Percentiles rank a stretch among this genome's conserved stretches.
phyloP scores from a whole-genome alignment of 2,329 filamentous ascomycete species.

The Nemania serpens region DNA sequence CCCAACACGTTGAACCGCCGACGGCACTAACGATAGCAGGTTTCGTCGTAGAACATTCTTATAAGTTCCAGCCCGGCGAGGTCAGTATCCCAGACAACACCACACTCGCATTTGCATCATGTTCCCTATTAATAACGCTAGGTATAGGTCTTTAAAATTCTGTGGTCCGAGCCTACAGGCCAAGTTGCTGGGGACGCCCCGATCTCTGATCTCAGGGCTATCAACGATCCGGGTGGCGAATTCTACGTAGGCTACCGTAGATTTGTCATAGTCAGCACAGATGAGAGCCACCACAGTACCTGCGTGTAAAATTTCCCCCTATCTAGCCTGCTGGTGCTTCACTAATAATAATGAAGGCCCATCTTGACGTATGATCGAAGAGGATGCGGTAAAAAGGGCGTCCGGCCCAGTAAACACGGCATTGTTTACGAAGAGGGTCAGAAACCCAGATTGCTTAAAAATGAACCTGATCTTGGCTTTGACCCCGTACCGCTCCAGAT shows the following conservation, averaged over 20 bases:
- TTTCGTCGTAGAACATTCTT: conserved; percentile 36
- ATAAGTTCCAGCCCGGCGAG: conserved; percentile 40
- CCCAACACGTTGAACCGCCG: neutral
- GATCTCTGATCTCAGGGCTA: conserved; percentile 41
- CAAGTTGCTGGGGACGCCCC: conserved; percentile 35
- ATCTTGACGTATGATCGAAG: conserved; percentile 60
- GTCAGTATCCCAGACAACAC: conserved; percentile 23
- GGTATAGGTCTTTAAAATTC: conserved; percentile 58
- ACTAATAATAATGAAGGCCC: conserved; percentile 47
- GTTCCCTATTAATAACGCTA: conserved; percentile 7
- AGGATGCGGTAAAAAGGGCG: conserved; percentile 58
- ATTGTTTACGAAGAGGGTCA: conserved; percentile 50
- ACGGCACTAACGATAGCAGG: conserved; percentile 33
- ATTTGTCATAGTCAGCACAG: conserved; percentile 58
- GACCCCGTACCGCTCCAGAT: conserved; percentile 51
- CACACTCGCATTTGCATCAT: neutral
- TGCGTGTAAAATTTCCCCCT: conserved; percentile 56
- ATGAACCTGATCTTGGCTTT: conserved; percentile 56
- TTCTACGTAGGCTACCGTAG: conserved; percentile 58
- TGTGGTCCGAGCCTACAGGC: conserved; percentile 59
- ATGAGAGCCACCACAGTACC: conserved; percentile 58
- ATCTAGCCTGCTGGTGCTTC: neutral
- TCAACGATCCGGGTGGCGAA: conserved; percentile 43
- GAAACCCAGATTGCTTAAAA: conserved; percentile 42
- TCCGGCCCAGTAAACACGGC: conserved; percentile 58